A percentile compares a stretch with the other conserved stretches of the same genome.
These are phyloP conservation scores for Prunella vulgaris DNA, from an alignment of 257 asterid species.

Conservation along the genomic window DNA sequence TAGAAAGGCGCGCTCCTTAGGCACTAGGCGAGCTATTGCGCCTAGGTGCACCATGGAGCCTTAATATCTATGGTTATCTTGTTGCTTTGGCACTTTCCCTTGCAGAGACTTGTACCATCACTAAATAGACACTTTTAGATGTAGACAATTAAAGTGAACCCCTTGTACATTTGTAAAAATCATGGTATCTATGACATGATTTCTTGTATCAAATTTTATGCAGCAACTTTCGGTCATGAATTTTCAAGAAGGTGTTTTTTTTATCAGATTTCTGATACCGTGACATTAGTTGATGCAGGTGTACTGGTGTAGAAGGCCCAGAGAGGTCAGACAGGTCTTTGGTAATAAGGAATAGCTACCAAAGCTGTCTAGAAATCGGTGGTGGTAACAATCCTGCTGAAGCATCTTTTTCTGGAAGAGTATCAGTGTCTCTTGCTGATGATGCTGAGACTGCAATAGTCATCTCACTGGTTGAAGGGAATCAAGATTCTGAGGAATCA, in stretches of 20 bases:
- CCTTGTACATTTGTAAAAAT: not conserved
- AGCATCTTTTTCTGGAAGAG: slow-evolving; percentile 65
- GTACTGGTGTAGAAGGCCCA: slow-evolving; percentile 37
- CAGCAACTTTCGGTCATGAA: not conserved
- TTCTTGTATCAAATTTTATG: slow-evolving; percentile 10
- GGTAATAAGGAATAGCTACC: slow-evolving; percentile 28
- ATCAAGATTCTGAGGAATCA: slow-evolving; percentile 41
- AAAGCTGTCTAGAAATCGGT: slow-evolving; percentile 33
- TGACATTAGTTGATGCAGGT: slow-evolving; percentile 57
- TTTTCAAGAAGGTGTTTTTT: slow-evolving; percentile 16
- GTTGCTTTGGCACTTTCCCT: not conserved
- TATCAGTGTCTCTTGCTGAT: slow-evolving; percentile 78
- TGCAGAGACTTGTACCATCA: not conserved
- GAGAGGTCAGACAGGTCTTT: slow-evolving; percentile 31
- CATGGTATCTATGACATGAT: not conserved
- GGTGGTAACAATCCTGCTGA: slow-evolving; percentile 33
- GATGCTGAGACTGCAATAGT: slow-evolving; percentile 88
- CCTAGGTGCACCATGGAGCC: no score
- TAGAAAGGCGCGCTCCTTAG: no score
- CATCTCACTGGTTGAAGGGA: slow-evolving; percentile 56
- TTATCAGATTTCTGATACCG: slow-evolving; percentile 28
- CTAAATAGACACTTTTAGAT: not conserved
- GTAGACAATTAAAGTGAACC: not conserved
- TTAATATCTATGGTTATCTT: no score
- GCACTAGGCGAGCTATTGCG: no score